Evolutionary conservation across 2,329 filamentous ascomycete species (phyloP), one percentile per base, ranked within the genome.

Genomic region (Aspergillus sp.): DNA sequence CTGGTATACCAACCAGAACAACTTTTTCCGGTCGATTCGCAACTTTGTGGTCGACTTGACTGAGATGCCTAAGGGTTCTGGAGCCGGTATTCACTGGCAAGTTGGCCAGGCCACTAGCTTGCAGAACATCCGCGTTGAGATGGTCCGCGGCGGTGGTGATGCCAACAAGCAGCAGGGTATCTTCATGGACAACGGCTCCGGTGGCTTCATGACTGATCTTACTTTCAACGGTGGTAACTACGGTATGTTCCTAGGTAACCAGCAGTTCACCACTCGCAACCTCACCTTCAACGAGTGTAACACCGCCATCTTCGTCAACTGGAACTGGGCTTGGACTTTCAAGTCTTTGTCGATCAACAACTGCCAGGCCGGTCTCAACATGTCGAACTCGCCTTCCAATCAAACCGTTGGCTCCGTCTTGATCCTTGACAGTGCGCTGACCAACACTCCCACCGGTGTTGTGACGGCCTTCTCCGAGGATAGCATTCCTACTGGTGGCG

Each of bases 281-380:
- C 63, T 93, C 64, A 85, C 79, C 32, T 94, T 94, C 77, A 88
- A 86, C 65, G 78, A 80, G 67, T 90, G 86, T 74, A 79, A 88
- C 62, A 94, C 88, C 2, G 89, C 86, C 52, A 82, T 95, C 54
- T 88, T 81, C 71, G 86, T 93, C 83, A 90, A 90, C 75, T 95
- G 89, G 89, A 88, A 91, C 73, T 95, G 89, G 89, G 75, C 83
- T 15, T 94, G 86, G 85, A 82, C 84, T 41, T 81, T 93, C 70
- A 88, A 91, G 64, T 85, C 81, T 32, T 58, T 94, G 33, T 78
- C 72, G 41, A 87, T 94, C 69, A 83, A 88, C 66, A 82, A 85
- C 64, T 88, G 85, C 63, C 72, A 74, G n/a, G 70, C 90, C 35
- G 89, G 87, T 47, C 74, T 94, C 53, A 86, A 94, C 69, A 88